Base-by-base conservation (phyloP, 2,329 filamentous ascomycete species). In the Stemphylium vesicarium region DNA sequence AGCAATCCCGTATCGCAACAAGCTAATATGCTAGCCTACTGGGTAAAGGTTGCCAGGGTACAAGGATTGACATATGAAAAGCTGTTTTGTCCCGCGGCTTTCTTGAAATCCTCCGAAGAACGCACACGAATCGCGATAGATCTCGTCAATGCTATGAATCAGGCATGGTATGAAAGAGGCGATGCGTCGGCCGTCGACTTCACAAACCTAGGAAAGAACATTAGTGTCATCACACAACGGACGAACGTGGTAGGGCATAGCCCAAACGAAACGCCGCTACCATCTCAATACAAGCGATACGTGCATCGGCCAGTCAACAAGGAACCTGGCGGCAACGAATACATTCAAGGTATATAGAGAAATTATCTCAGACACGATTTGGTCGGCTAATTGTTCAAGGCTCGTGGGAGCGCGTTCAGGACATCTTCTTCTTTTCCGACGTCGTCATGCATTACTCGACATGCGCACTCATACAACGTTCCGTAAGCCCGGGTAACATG, bases 11-110 rank as follows among this genome's bases (percentile, higher is more conserved):
- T 42, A 11, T 24, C 59, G 5, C 62, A 57, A 26, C 57, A 62
- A 12, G 65, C 51, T 22, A 44, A 59, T 16, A 65, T 71, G 59
- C 57, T 71, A n/a, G 24, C 68, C 0, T 74, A 73, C 48, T 76
- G 73, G 69, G 64, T 74, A 46, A 71, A 70, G 33, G 61, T 75
- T 11, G 67, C 70, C 5, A 62, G 65, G 16, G 64, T 75, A 1
- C 72, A 75, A 54, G 74, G 74, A 2, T 62, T 66, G 41, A 66
- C 64, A 2, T 77, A 77, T 45, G 73, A 77, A 39, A 69, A 68
- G 41, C 63, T 77, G 1, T 77, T 74, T 50, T 74, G 70, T 43
- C 73, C 73, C 9, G 72, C 69, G 12, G 71, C 70, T 6, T 74
- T 73, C 37, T 50, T 65, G 4, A 66, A 56, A 24, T 57, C 70